A percentile compares a stretch with the other conserved stretches of the same genome.
Conservation (phyloP, 768 basidiomycete species). For the Panaeolus cyanescens region DNA sequence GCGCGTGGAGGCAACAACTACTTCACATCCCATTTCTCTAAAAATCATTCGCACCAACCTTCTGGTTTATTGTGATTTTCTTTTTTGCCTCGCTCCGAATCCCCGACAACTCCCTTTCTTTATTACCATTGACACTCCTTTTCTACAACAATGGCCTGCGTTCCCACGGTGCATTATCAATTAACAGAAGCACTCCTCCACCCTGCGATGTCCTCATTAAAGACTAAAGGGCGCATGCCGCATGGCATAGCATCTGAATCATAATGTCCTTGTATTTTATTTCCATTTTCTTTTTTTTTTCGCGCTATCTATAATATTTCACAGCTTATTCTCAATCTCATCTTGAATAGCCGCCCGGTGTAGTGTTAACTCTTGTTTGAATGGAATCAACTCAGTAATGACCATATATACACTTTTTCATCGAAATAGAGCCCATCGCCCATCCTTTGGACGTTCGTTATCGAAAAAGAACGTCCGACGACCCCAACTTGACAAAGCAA, state of each 20-base stretch:
- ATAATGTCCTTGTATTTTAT: too few relatives aligned
- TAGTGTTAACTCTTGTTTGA: too few relatives aligned
- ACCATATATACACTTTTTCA: too few relatives aligned
- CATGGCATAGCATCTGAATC: too few relatives aligned
- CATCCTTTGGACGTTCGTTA: background rate
- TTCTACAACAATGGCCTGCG: background rate
- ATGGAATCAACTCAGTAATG: too few relatives aligned
- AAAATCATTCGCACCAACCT: background rate
- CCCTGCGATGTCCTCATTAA: background rate
- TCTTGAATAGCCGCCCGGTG: constrained; percentile 2
- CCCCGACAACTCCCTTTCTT: background rate
- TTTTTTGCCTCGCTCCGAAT: background rate
- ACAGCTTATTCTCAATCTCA: too few relatives aligned
- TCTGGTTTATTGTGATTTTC: background rate
- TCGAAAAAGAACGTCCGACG: background rate
- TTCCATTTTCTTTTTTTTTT: too few relatives aligned
- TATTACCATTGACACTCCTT: background rate
- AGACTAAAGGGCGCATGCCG: background rate
- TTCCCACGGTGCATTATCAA: background rate
- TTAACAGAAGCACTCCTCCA: background rate
- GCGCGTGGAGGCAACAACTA: background rate
- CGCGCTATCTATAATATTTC: too few relatives aligned
- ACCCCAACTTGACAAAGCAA: background rate
- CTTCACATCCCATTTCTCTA: background rate
- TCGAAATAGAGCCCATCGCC: too few relatives aligned